Evolutionary conservation across 164 flowering plant genomes (phyloP), one percentile per base, ranked within the genome.

Genomic region (Hamamelis virginiana): DNA sequence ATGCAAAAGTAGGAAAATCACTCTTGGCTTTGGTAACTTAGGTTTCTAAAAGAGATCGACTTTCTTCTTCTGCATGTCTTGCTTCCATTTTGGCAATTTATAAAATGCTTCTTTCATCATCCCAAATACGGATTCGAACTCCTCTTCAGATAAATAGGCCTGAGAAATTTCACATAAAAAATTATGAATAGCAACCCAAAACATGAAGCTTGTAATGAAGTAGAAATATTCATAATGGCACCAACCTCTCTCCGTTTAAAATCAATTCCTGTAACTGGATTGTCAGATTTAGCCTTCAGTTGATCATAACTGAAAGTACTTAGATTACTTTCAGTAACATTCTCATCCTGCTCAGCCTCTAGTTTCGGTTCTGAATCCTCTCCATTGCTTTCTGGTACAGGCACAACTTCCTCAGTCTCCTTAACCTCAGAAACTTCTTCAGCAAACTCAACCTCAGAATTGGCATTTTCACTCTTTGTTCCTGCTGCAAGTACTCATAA

Each of bases 61-160:
- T 77, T 91, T 95, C 88, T 62, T 91, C 82, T 95, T 95, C 76
- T 67, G 87, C 90, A 92, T 76, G 85, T 92, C 97, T 76, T 91
- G 98, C 89, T 95, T 95, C 99, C 99, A 95, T 69, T 78, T 92
- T 0, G 99, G 98, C 69, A 92, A 71, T 66, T 77, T 80, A 61
- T 86, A 82, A 75, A 95, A 95, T 66, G 87, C 90, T 69, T 91
- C 98, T 81, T 91, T 92, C 1, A 83, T 56, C 86, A 86, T 80
- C 57, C 96, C 91, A 44, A 95, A 69, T n/a, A 92, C 76, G 15
- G 80, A 70, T 77, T 82, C 68, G 72, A 95, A 95, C 73, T 92
- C 99, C 63, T 82, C 88, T 5, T 83, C 94, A 0, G 94, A 86
- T 53, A 95, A 79, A 78, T 95, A 95, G 33, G 97, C 84, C 99